phyloP scores from a whole-genome alignment of 2,329 filamentous ascomycete species.

The Trichoderma atroviride region DNA sequence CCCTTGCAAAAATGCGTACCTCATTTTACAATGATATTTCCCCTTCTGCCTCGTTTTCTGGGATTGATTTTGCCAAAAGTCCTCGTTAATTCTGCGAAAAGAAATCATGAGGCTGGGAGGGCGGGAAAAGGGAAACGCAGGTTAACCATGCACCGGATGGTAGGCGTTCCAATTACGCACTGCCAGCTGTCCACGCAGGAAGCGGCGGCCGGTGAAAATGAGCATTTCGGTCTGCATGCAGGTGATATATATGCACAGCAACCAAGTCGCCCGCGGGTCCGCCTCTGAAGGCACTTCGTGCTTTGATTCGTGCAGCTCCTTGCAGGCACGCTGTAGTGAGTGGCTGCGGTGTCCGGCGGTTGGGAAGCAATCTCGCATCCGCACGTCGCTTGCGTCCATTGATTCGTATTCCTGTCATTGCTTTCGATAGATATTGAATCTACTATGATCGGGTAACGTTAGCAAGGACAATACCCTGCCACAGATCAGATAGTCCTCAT shows the following conservation, averaged over 20 bases:
- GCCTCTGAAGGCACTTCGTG: not conserved
- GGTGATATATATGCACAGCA: conserved; percentile 15
- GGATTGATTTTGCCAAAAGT: not conserved
- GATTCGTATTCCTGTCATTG: not conserved
- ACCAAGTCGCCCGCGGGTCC: conserved; percentile 1
- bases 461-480: not conserved
- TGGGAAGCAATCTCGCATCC: not conserved
- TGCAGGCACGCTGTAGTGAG: conserved; percentile 1
- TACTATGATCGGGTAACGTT: not conserved
- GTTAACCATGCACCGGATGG: not conserved
- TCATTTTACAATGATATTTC: not conserved
- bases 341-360: not conserved
- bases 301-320: conserved; percentile 10
- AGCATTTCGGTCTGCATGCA: conserved; percentile 18
- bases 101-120: not conserved
- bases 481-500: not conserved
- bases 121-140: not conserved
- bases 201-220: conserved; percentile 14
- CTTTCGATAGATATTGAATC: not conserved
- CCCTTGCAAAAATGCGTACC: not conserved
- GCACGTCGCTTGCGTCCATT: not conserved
- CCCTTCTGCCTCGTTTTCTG: not conserved
- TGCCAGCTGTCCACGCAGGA: conserved; percentile 23
- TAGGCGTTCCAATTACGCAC: conserved; percentile 17
- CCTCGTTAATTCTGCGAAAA: not conserved